These are phyloP conservation scores for Phallus indusiatus DNA, from an alignment of 768 basidiomycete species.

Conservation along the genomic window DNA sequence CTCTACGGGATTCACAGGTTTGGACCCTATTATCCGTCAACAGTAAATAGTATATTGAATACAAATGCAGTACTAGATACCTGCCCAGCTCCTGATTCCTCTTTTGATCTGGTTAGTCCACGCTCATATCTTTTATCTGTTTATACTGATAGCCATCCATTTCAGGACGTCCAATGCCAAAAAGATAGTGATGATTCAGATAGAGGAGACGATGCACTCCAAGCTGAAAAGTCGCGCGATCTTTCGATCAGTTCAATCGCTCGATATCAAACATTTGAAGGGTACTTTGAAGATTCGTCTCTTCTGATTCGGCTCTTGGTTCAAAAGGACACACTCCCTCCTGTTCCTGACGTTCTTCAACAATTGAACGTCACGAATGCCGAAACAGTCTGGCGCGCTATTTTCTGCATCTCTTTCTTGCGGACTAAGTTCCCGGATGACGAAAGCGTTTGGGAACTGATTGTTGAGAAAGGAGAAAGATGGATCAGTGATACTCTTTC, in stretches of 20 bases:
- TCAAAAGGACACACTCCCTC: background rate
- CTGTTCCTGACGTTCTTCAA: background rate
- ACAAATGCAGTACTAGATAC: too few species aligned
- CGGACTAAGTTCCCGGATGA: constrained; percentile 27
- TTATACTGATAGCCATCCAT: too few species aligned
- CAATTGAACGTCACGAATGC: background rate
- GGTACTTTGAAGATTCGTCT: background rate
- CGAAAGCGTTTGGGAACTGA: constrained; percentile 32
- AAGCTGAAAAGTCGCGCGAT: too few species aligned
- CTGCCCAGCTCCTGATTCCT: too few species aligned
- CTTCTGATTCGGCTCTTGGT: background rate
- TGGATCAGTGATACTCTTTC: constrained; percentile 17
- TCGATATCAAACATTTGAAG: constrained; percentile 6
- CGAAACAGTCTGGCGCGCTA: constrained; percentile 39
- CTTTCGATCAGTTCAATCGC: background rate
- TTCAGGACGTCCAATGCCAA: too few species aligned
- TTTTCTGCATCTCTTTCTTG: constrained; percentile 38
- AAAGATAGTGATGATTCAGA: too few species aligned
- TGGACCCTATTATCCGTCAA: too few species aligned
- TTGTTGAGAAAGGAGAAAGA: constrained; percentile 33
- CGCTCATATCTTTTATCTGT: too few species aligned
- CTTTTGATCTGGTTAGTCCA: too few species aligned
- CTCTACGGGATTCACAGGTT: too few species aligned
- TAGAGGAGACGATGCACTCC: too few species aligned
- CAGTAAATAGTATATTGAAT: too few species aligned